Evolutionary conservation across 805 yeast species (phyloP).

Genomic region (Spathaspora gorwiae): DNA sequence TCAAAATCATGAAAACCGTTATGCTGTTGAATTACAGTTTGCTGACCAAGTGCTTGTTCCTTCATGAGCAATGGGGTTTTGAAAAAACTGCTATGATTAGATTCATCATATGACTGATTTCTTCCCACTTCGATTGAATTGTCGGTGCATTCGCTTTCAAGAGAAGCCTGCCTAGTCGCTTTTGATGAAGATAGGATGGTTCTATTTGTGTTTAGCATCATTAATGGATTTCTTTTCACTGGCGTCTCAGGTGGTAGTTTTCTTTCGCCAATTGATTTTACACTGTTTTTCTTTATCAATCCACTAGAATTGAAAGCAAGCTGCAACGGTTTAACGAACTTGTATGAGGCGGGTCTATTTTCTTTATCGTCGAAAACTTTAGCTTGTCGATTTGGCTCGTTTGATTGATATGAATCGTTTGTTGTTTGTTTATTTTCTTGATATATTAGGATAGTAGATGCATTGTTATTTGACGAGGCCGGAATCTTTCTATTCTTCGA

Average conservation of each 20-base stretch:
- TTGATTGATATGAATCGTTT: neutral
- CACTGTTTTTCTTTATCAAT: conserved; percentile 47
- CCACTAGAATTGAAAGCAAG: conserved; percentile 80
- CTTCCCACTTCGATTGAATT: conserved; percentile 40
- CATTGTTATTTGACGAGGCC: conserved; percentile 10
- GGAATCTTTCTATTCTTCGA: conserved; percentile 24
- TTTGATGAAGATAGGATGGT: neutral
- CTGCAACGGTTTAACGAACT: conserved; percentile 76
- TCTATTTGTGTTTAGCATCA: conserved; percentile 23
- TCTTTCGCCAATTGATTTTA: conserved; percentile 11
- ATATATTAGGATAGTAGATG: conserved; percentile 17
- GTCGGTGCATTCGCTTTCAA: conserved; percentile 12
- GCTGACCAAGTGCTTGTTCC: conserved; percentile 5
- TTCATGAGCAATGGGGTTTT: conserved; percentile 16
- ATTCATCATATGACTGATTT: conserved; percentile 15
- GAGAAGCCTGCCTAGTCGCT: neutral
- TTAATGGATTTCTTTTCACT: conserved; percentile 37
- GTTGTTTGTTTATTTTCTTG: conserved; percentile 15
- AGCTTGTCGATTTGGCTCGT: neutral
- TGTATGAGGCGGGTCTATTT: conserved; percentile 41
- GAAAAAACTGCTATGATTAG: conserved; percentile 30
- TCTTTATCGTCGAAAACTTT: conserved; percentile 30
- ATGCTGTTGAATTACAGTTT: conserved; percentile 2
- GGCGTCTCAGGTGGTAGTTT: conserved; percentile 44
- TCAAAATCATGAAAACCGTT: conserved; percentile 5